Conservation (phyloP, 306 rosid species). For the Arachis stenosperma region DNA sequence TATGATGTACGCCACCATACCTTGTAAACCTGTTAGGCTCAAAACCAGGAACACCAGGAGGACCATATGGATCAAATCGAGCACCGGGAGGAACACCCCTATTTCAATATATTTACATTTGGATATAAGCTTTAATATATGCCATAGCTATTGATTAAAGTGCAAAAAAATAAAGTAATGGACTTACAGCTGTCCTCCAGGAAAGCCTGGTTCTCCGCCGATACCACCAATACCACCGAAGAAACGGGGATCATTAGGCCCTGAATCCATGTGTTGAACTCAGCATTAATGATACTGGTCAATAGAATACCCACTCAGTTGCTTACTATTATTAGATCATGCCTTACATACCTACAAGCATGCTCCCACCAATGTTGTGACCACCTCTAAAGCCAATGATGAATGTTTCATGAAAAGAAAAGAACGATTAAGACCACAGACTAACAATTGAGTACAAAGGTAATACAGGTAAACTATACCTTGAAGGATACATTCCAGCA, state of each 20-base stretch:
- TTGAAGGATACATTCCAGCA: constrained; percentile 71
- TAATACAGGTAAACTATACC: constrained; percentile 51
- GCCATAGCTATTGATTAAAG: not conserved
- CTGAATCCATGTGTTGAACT: constrained; percentile 44
- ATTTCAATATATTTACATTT: constrained; percentile 35
- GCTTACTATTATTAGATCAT: not conserved
- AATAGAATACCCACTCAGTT: not conserved
- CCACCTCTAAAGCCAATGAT: constrained; percentile 54
- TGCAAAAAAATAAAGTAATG: constrained; percentile 31
- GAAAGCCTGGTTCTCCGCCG: constrained; percentile 59
- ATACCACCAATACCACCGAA: constrained; percentile 46
- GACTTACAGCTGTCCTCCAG: constrained; percentile 74
- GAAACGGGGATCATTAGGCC: constrained; percentile 80
- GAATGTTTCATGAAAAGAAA: constrained; percentile 17
- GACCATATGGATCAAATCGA: constrained; percentile 89
- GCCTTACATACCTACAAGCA: constrained; percentile 68
- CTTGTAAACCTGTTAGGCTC: constrained; percentile 74
- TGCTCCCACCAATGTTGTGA: constrained; percentile 63
- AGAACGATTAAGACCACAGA: not conserved
- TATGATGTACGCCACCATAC: constrained; percentile 37
- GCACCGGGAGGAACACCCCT: constrained; percentile 88
- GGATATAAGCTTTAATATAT: constrained; percentile 4
- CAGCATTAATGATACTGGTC: constrained; percentile 21
- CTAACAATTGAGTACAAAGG: not conserved
- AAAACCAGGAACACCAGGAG: constrained; percentile 85